Conservation (phyloP, 257 asterid genomes). For the Paraleonurus japonicus region DNA sequence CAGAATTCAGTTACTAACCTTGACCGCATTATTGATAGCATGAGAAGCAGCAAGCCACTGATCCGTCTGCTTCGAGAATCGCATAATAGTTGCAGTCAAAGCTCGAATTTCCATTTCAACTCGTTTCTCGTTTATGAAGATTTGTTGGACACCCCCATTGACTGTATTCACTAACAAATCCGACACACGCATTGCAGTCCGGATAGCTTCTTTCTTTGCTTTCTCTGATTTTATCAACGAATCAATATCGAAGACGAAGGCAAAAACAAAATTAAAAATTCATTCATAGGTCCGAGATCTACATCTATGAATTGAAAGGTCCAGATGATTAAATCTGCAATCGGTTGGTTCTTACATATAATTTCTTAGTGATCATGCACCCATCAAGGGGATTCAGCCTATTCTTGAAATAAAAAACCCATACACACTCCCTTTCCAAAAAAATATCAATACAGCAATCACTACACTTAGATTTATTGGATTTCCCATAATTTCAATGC, state of each 20-base stretch:
- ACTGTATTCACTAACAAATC: conserved; percentile 70
- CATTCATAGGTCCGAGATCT: too few relatives aligned
- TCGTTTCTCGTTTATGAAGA: conserved; percentile 71
- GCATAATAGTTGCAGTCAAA: conserved; percentile 48
- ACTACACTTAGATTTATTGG: too few relatives aligned
- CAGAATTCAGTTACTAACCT: conserved; percentile 42
- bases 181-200: conserved; percentile 55
- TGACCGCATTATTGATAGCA: conserved; percentile 75
- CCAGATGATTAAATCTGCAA: too few relatives aligned
- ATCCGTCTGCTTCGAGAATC: conserved; percentile 77
- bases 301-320: too few relatives aligned
- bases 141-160: conserved; percentile 74
- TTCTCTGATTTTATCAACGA: conserved; percentile 41
- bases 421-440: too few relatives aligned
- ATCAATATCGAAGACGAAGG: background rate
- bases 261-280: background rate
- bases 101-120: conserved; percentile 81
- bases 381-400: too few relatives aligned
- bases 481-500: background rate
- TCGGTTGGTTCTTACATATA: too few relatives aligned
- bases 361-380: too few relatives aligned
- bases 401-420: too few relatives aligned
- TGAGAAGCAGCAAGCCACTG: conserved; percentile 90
- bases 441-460: too few relatives aligned
- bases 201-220: conserved; percentile 71